Conservation (phyloP, 2,329 filamentous ascomycete species). For the Knufia petricola region DNA sequence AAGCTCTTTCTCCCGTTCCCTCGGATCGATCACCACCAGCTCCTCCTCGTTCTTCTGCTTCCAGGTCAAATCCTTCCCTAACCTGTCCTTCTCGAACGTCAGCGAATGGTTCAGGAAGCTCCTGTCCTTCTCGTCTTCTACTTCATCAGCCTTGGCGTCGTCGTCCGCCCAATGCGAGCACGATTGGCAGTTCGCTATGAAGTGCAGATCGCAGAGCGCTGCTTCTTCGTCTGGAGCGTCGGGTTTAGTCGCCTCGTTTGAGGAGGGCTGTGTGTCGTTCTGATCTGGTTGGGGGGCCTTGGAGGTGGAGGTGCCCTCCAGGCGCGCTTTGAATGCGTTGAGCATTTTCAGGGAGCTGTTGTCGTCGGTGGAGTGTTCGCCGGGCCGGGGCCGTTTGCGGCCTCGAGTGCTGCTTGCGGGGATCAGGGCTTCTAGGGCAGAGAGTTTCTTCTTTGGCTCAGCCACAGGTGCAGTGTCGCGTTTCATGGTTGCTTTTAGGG, state of each 20-base stretch:
- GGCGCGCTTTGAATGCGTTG: slow-evolving; percentile 67
- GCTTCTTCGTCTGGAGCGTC: slow-evolving; percentile 51
- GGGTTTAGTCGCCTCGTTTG: slow-evolving; percentile 9
- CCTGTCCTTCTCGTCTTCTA: slow-evolving; percentile 39
- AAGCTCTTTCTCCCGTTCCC: slow-evolving; percentile 69
- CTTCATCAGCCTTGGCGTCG: slow-evolving; percentile 48
- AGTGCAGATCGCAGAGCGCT: slow-evolving; percentile 81
- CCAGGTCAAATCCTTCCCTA: slow-evolving; percentile 86
- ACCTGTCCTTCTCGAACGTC: slow-evolving; percentile 75
- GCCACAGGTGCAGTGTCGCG: slow-evolving; percentile 29
- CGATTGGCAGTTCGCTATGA: slow-evolving; percentile 89
- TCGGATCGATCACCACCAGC: slow-evolving; percentile 82
- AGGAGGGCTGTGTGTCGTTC: slow-evolving; percentile 6
- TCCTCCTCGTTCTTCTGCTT: slow-evolving; percentile 87
- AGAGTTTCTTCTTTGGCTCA: slow-evolving; percentile 32
- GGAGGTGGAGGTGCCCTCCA: slow-evolving; percentile 43
- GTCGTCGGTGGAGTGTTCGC: slow-evolving; percentile 41
- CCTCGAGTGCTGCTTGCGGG: slow-evolving; percentile 39
- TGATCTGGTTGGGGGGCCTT: slow-evolving; percentile 14
- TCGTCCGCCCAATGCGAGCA: slow-evolving; percentile 56
- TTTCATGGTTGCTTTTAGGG: slow-evolving; percentile 40
- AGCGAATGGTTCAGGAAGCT: slow-evolving; percentile 83
- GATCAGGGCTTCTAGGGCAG: slow-evolving; percentile 40
- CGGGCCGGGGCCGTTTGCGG: slow-evolving; percentile 34
- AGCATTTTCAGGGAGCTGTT: slow-evolving; percentile 60